A percentile compares a stretch with the other conserved stretches of the same genome.
These are phyloP conservation scores for Symbiotaphrina buchneri DNA, from an alignment of 495 filamentous ascomycete genomes.

Conservation along the genomic window DNA sequence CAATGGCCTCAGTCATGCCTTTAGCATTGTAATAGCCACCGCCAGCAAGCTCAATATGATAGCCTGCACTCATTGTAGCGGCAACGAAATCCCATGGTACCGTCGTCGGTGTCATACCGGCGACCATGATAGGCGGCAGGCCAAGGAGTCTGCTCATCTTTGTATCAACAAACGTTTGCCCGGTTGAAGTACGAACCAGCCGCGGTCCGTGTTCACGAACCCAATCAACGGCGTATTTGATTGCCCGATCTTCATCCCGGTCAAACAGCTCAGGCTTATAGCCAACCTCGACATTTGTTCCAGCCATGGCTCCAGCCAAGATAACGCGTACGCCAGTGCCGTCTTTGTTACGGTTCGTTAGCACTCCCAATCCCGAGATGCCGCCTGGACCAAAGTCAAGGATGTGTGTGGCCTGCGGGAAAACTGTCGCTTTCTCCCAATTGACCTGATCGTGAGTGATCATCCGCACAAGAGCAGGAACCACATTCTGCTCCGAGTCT, in stretches of 20 bases:
- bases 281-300: constrained; percentile 72
- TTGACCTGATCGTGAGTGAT: constrained; percentile 81
- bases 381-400: constrained; percentile 93
- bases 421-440: constrained; percentile 84
- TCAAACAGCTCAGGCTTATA: constrained; percentile 97
- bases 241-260: constrained; percentile 73
- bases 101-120: constrained; percentile 89
- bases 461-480: constrained; percentile 70
- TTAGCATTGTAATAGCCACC: constrained; percentile 89
- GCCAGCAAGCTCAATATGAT: constrained; percentile 75
- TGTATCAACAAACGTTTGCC: constrained; percentile 81
- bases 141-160: constrained; percentile 92
- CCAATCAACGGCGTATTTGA: constrained; percentile 96
- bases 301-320: constrained; percentile 74
- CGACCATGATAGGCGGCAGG: constrained; percentile 75
- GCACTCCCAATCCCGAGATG: constrained; percentile 84
- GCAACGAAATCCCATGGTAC: constrained; percentile 91
- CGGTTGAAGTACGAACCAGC: constrained; percentile 66
- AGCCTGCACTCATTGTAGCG: constrained; percentile 89
- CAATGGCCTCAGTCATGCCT: constrained; percentile 70
- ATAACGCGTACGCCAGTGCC: constrained; percentile 92
- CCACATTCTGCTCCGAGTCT: constrained; percentile 38
- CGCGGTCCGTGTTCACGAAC: constrained; percentile 85
- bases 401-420: constrained; percentile 76
- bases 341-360: constrained; percentile 96